Conservation (phyloP, 345 rosid genomes). For the Populus pruinosa region DNA sequence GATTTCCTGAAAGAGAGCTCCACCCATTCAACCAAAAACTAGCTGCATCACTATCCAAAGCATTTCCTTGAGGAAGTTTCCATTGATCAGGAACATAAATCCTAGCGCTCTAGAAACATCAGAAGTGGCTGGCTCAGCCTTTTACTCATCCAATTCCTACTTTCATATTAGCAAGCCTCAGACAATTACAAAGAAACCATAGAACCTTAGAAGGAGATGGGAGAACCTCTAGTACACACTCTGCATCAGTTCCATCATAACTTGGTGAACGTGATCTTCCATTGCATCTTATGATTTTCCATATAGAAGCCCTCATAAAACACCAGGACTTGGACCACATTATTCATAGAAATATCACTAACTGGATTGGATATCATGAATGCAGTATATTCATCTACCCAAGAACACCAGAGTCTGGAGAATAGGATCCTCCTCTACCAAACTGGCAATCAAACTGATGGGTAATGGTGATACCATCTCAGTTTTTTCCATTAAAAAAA, state of each 20-base stretch:
- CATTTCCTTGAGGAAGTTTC: neutral
- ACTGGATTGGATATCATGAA: neutral
- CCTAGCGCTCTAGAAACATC: neutral
- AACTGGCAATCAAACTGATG: neutral
- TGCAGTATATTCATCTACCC: neutral
- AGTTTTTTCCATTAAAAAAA: neutral
- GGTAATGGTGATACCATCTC: neutral
- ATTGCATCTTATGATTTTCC: neutral
- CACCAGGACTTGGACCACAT: neutral
- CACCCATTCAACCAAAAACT: neutral
- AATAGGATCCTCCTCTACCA: neutral
- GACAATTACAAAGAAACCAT: neutral
- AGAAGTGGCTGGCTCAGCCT: neutral
- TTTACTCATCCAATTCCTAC: neutral
- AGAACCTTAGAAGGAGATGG: neutral
- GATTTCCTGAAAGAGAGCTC: neutral
- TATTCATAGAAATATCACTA: neutral
- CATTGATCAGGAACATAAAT: neutral
- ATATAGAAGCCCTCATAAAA: neutral
- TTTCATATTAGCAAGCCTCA: neutral
- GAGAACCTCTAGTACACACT: neutral
- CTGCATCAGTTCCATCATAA: neutral
- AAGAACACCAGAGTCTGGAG: neutral
- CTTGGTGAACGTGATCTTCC: neutral
- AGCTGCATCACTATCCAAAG: neutral